phyloP scores from a whole-genome alignment of 176 grass and related monocot species.

The Typha latifolia region DNA sequence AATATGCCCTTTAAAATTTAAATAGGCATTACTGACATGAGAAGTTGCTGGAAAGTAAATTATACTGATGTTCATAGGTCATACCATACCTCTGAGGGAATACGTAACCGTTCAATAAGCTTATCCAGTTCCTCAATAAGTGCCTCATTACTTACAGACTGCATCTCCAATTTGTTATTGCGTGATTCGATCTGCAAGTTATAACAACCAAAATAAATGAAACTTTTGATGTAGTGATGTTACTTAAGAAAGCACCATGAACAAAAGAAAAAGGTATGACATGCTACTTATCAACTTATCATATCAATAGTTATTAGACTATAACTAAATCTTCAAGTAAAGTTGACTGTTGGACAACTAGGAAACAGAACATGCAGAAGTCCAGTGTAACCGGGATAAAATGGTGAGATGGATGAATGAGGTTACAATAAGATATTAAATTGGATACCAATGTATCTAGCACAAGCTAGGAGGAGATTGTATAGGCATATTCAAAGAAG shows the following conservation, averaged over 20 bases:
- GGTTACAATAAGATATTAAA: too few species aligned
- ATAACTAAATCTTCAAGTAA: too few species aligned
- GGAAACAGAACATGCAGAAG: too few species aligned
- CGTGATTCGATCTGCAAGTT: slow-evolving; percentile 88
- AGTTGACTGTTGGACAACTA: too few species aligned
- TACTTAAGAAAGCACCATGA: background rate
- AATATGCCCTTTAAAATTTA: slow-evolving; percentile 17
- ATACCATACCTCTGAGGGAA: slow-evolving; percentile 73
- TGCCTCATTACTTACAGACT: slow-evolving; percentile 73
- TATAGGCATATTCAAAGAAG: too few species aligned
- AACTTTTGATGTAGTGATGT: background rate
- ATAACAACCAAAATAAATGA: slow-evolving; percentile 3
- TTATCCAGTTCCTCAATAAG: slow-evolving; percentile 88
- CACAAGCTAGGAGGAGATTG: too few species aligned
- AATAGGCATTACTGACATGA: slow-evolving; percentile 7
- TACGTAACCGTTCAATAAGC: slow-evolving; percentile 58
- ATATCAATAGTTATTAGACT: too few species aligned
- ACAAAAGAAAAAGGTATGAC: background rate
- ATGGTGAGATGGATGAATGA: too few species aligned
- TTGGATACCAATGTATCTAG: too few species aligned
- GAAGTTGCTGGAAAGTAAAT: background rate
- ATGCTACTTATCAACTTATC: background rate
- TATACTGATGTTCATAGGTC: background rate
- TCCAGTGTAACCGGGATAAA: too few species aligned
- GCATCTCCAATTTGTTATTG: slow-evolving; percentile 89